Percentiles rank a stretch among this genome's conserved stretches.
phyloP scores from a whole-genome alignment of 169 alveolate genomes.

The Amoebophrya sp. region DNA sequence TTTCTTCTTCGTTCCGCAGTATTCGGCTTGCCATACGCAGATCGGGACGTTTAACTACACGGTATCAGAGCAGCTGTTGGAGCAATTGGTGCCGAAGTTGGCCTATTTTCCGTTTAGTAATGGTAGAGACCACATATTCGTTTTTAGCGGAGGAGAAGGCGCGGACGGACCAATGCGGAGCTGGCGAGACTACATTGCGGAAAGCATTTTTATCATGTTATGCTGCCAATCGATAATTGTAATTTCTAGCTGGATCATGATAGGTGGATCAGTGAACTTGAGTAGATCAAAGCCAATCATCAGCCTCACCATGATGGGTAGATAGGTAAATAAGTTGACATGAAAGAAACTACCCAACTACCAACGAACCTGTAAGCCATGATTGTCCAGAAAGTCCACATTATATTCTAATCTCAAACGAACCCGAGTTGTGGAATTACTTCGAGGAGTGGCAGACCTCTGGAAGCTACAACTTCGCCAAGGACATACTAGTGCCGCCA shows the following conservation, averaged over 20 bases:
- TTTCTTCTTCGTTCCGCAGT: neutral
- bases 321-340: too few relatives aligned
- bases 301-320: too few relatives aligned
- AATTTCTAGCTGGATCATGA: too few relatives aligned
- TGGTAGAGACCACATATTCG: neutral
- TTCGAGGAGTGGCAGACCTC: neutral
- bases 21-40: neutral
- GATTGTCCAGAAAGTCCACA: too few relatives aligned
- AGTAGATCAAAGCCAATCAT: too few relatives aligned
- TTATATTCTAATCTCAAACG: too few relatives aligned
- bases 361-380: too few relatives aligned
- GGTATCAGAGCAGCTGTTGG: neutral
- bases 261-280: too few relatives aligned
- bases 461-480: neutral
- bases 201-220: neutral
- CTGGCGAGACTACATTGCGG: neutral
- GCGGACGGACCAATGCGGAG: neutral
- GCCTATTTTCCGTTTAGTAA: neutral
- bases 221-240: too few relatives aligned
- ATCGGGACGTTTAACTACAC: neutral
- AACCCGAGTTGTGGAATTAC: neutral
- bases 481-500: neutral
- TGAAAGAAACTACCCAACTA: too few relatives aligned
- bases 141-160: neutral
- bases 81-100: neutral